Percentiles rank a stretch among this genome's conserved stretches.
These are phyloP conservation scores for Pleurotus tuber-regium DNA, from an alignment of 768 basidiomycete species.

Conservation along the genomic window DNA sequence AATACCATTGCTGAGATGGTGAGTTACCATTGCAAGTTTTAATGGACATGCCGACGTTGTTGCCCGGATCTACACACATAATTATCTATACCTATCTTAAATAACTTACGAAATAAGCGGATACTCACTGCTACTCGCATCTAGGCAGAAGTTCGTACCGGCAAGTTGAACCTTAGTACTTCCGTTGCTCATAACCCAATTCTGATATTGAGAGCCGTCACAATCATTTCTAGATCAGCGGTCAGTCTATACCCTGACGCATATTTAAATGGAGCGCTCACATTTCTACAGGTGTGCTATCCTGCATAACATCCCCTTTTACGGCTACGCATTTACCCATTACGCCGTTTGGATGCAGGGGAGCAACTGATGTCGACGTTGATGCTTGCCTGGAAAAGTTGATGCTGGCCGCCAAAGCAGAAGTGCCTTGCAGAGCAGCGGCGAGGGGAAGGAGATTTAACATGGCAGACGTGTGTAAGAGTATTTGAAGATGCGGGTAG, in stretches of 20 bases:
- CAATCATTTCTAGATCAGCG: no score
- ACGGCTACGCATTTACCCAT: not conserved
- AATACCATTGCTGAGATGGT: no score
- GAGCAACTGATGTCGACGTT: not conserved
- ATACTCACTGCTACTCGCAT: not conserved
- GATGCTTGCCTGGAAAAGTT: not conserved
- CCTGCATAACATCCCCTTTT: not conserved
- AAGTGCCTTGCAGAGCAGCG: no score
- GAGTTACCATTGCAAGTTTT: no score
- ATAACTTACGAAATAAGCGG: no score
- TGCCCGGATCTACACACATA: no score
- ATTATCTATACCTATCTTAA: no score
- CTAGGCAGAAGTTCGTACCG: not conserved
- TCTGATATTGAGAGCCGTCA: not conserved
- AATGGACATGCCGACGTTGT: no score
- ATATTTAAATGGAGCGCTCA: no score
- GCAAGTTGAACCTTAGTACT: not conserved
- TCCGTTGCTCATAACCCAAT: not conserved
- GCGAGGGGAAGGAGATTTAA: not conserved
- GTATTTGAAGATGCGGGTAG: no score
- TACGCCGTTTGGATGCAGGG: not conserved
- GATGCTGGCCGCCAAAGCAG: slow-evolving; percentile 2
- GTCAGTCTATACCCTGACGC: no score
- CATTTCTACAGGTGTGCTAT: not conserved
- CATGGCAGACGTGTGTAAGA: not conserved